These are phyloP conservation scores for Corymbia maculata DNA, from an alignment of 345 rosid species.

Conservation along the genomic window DNA sequence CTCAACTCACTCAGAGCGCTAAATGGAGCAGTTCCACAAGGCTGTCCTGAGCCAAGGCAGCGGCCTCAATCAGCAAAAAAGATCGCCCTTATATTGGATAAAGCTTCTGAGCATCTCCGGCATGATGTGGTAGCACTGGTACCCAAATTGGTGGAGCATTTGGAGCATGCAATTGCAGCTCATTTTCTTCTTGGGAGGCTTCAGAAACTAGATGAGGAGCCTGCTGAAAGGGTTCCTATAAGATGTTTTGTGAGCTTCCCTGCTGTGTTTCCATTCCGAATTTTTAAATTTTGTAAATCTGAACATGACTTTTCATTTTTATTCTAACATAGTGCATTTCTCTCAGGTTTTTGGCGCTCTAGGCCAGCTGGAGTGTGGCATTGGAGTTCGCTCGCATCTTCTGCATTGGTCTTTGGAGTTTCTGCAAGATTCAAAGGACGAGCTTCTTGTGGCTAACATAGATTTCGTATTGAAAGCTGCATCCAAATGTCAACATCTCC, in stretches of 20 bases:
- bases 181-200: constrained; percentile 81
- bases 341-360: constrained; percentile 82
- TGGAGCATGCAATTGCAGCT: constrained; percentile 94
- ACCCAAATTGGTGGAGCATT: constrained; percentile 92
- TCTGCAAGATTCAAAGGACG: constrained; percentile 61
- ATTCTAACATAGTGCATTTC: constrained; percentile 1
- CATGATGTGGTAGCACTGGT: constrained; percentile 82
- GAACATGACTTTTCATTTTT: neutral
- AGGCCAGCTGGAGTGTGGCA: constrained; percentile 76
- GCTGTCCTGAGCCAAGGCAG: constrained; percentile 90
- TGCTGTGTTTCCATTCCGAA: neutral
- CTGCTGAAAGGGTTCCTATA: constrained; percentile 73
- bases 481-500: constrained; percentile 80
- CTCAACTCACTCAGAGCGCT: constrained; percentile 89
- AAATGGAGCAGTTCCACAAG: constrained; percentile 91
- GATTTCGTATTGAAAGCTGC: constrained; percentile 89
- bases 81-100: constrained; percentile 87
- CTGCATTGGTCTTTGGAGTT: constrained; percentile 65
- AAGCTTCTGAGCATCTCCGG: constrained; percentile 90
- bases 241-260: constrained; percentile 14
- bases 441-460: constrained; percentile 67
- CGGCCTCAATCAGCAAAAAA: constrained; percentile 92
- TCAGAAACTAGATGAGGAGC: constrained; percentile 82
- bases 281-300: neutral
- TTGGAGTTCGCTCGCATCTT: constrained; percentile 76